Base-by-base conservation (phyloP, 2,329 filamentous ascomycete species). In the Pseudogymnoascus sp. region DNA sequence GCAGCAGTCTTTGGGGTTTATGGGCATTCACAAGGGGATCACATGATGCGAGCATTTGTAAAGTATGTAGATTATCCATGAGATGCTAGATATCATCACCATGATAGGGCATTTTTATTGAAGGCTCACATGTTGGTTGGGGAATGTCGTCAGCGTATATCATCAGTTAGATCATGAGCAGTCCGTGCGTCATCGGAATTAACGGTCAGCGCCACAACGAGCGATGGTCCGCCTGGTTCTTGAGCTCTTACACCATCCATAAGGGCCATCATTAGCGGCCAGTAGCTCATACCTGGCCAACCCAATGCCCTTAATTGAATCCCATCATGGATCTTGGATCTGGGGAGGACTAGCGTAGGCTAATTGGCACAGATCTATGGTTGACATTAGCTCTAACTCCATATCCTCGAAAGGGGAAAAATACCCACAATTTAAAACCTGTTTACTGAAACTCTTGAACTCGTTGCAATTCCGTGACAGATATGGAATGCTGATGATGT, bases 391-490 rank as follows among this genome's bases (percentile, higher is more conserved):
- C 29, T 52, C 45, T 52, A 27, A 27, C 45, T 55, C 48, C 31
- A 55, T 55, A 29, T 18, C 48, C n/a, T 55, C 48, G 48, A 33
- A 55, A 55, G 29, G 48, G 48, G 48, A 27, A 29, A 55, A 33
- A 18, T 55, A 55, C 48, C 48, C 48, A 55, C 48, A 55, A 55
- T 55, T 55, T 33, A 55, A 55, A 45, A 55, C 48, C 48, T 55
- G 48, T 55, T 55, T 27, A 33, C 9, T 55, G 27, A 5, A 18
- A 21, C 9, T 55, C 4, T 55, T 33, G 15, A 18, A 55, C 8
- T 55, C 29, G 48, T 55, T 55, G 15, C 27, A 55, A 55, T 55
- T n/a, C 29, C 13, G 29, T 55, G 15, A 55, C n/a, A 18, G 27
- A 31, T n/a, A 55, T 31, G n/a, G 45, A 33, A 18, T 55, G n/a